phyloP scores from a whole-genome alignment of 2,329 filamentous ascomycete genomes.

The Hypoxylon sp. region DNA sequence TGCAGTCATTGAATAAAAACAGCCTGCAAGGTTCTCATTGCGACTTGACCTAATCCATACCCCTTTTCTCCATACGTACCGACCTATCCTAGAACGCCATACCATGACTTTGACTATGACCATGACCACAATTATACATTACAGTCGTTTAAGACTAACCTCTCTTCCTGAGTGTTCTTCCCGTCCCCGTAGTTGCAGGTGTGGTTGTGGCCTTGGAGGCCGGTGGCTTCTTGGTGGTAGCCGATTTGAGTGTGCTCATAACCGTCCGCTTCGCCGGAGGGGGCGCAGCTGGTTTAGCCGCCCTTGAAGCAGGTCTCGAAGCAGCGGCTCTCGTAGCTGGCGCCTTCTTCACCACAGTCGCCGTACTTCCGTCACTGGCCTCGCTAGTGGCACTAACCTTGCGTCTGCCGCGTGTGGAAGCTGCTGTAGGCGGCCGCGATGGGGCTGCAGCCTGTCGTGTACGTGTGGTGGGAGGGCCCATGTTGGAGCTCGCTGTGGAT shows the following conservation, averaged over 20 bases:
- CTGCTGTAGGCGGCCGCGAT: slow-evolving; percentile 55
- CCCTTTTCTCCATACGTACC: slow-evolving; percentile 5
- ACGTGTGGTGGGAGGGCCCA: slow-evolving; percentile 47
- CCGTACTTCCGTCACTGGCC: slow-evolving; percentile 71
- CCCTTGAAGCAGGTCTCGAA: slow-evolving; percentile 48
- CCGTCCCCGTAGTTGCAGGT: slow-evolving; percentile 56
- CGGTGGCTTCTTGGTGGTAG: slow-evolving; percentile 62
- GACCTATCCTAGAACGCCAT: slow-evolving; percentile 39
- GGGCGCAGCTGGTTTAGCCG: slow-evolving; percentile 53
- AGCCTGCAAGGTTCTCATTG: slow-evolving; percentile 36
- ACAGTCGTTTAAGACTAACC: slow-evolving; percentile 48
- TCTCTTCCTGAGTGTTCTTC: slow-evolving; percentile 67
- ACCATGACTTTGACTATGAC: slow-evolving; percentile 13
- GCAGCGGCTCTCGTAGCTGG: slow-evolving; percentile 47
- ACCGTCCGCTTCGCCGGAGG: slow-evolving; percentile 63
- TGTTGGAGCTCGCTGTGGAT: slow-evolving; percentile 57
- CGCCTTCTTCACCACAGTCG: slow-evolving; percentile 71
- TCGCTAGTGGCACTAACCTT: slow-evolving; percentile 71
- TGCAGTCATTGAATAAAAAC: slow-evolving; percentile 29
- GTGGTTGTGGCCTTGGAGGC: slow-evolving; percentile 57
- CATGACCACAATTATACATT: slow-evolving; percentile 35
- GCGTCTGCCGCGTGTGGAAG: slow-evolving; percentile 60
- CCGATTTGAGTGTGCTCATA: slow-evolving; percentile 64
- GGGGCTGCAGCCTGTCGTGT: slow-evolving; percentile 54
- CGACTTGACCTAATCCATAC: slow-evolving; percentile 29